phyloP scores from a whole-genome alignment of 202 grass and related monocot species.

The Cymbopogon flexuosus region DNA sequence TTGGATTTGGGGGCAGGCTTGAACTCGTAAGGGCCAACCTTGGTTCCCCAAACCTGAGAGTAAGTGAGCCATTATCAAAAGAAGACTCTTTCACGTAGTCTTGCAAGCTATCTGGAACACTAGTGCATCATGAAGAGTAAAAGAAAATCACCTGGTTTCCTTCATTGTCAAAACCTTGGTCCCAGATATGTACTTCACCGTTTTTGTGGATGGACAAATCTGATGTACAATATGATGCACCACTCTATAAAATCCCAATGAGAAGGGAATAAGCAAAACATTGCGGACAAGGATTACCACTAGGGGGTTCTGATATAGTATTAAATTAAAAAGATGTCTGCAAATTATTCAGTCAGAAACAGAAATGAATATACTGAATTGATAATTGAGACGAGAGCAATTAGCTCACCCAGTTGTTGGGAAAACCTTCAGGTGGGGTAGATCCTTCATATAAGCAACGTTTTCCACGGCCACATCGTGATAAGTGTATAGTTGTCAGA shows the following conservation, averaged over 20 bases:
- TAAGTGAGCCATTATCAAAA: conserved; percentile 9
- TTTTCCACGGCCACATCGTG: conserved; percentile 73
- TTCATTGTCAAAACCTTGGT: conserved; percentile 73
- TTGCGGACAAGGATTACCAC: neutral
- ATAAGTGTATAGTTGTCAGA: conserved; percentile 82
- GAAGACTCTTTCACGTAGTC: neutral
- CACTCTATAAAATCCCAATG: conserved; percentile 44
- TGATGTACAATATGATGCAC: conserved; percentile 78
- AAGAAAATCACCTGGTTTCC: conserved; percentile 60
- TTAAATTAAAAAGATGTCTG: neutral
- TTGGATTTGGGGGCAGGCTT: conserved; percentile 73
- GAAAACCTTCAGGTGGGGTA: conserved; percentile 71
- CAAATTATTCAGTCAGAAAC: neutral
- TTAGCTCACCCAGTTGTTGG: conserved; percentile 80
- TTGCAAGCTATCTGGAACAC: neutral
- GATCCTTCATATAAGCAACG: conserved; percentile 95
- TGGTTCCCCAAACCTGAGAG: conserved; percentile 83
- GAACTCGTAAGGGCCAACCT: conserved; percentile 79
- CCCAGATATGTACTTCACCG: conserved; percentile 83
- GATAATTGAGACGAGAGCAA: conserved; percentile 7
- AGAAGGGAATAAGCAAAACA: conserved; percentile 4
- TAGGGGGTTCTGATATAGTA: neutral
- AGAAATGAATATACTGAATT: neutral
- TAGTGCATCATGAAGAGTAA: neutral
- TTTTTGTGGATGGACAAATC: conserved; percentile 79